A percentile compares a stretch with the other conserved stretches of the same genome.
Evolutionary conservation across 177 flowering plant genomes (phyloP).

Genomic region (Vitis hybrid): DNA sequence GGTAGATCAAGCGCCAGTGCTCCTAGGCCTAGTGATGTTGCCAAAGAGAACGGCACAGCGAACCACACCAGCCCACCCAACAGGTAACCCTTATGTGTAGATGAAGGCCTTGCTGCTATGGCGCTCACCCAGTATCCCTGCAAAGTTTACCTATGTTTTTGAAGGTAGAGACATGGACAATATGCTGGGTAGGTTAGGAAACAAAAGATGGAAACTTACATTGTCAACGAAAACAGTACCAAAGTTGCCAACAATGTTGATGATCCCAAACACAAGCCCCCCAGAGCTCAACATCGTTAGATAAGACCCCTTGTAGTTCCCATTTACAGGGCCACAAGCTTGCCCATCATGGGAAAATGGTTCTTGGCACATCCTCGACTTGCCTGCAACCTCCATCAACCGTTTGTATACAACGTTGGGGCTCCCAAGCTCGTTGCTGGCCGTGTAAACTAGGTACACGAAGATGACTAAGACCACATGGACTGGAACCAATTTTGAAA

Average conservation of each 20-base stretch:
- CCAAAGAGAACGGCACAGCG: slow-evolving; percentile 94
- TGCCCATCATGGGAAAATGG: slow-evolving; percentile 77
- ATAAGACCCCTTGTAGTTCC: slow-evolving; percentile 84
- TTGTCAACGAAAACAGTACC: slow-evolving; percentile 98
- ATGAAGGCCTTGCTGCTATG: slow-evolving; percentile 92
- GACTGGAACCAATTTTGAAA: slow-evolving; percentile 46
- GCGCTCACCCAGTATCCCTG: slow-evolving; percentile 99
- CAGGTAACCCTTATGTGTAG: slow-evolving; percentile 94
- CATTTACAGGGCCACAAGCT: slow-evolving; percentile 85
- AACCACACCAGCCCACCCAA: slow-evolving; percentile 98
- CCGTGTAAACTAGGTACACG: slow-evolving; percentile 79
- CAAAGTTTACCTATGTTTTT: not conserved
- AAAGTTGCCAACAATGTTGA: slow-evolving; percentile 93
- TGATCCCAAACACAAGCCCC: slow-evolving; percentile 87
- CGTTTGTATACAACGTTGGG: slow-evolving; percentile 67
- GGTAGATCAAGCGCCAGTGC: slow-evolving; percentile 96
- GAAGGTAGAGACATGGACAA: too few species aligned
- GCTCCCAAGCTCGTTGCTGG: slow-evolving; percentile 86
- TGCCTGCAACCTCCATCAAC: slow-evolving; percentile 65
- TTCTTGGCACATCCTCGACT: slow-evolving; percentile 65
- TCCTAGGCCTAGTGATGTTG: slow-evolving; percentile 91
- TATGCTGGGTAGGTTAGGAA: not conserved
- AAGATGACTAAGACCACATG: slow-evolving; percentile 89
- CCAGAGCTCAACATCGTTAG: slow-evolving; percentile 92
- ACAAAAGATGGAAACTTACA: slow-evolving; percentile 36